Evolutionary conservation across 2,329 filamentous ascomycete genomes (phyloP), one percentile per base, ranked within the genome.

Genomic region (Colletotrichum sp.): DNA sequence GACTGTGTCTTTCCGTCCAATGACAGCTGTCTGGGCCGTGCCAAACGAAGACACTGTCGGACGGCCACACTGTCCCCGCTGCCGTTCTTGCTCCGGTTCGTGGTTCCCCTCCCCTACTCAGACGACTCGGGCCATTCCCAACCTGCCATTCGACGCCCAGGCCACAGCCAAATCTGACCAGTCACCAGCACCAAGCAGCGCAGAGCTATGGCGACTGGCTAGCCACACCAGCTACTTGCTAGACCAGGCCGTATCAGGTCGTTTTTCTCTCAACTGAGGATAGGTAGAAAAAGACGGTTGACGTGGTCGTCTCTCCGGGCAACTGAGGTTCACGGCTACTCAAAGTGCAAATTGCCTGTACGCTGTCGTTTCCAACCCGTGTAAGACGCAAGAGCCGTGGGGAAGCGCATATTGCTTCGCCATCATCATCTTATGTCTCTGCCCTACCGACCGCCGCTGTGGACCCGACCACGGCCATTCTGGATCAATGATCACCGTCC

Each of bases 1-100:
- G 39, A n/a, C 21, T 63, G 59, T 18, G 39, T 18, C n/a, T 30
- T 63, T 28, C 55, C 55, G 65, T 63, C 71, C 75, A 72, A 73
- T 73, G 60, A 24, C 52, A 63, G 32, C 65, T 8, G 36, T 13
- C 71, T 77, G 80, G 57, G 52, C 77, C n/a, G 78, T 79, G 65
- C 21, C 24, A 64, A 72, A 30, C 9, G n/a, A 16, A 18, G 13
- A 57, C 15, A 44, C 9, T 28, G 57, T 59, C 21, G 18, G 34
- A 73, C 44, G 32, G 7, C 32, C 32, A 13, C 73, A 69, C 69
- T 72, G 73, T 73, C 64, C 63, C 57, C 70, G 44, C 55, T 66
- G 44, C 60, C 44, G 57, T 39, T 76, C 69, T 72, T 28, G 49
- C 59, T 49, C 69, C 57, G 70, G 49, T 67, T 57, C 60, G 28